These are phyloP conservation scores for Aspergillus sp. DNA, from an alignment of 2,329 filamentous ascomycete genomes.

Conservation along the genomic window DNA sequence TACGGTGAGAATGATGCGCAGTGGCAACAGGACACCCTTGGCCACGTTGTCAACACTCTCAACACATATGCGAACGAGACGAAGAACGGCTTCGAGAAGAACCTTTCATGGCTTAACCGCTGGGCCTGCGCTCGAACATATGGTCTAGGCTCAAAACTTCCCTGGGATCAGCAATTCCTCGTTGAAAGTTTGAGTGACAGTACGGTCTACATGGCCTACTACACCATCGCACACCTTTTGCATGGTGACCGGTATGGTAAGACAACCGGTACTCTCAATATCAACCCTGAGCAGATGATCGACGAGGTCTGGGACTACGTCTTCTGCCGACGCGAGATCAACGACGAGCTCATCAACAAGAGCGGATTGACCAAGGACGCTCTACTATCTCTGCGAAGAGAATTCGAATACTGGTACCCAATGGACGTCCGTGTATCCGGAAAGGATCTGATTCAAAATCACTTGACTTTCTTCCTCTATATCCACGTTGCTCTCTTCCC, in stretches of 20 bases:
- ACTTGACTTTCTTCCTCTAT: slow-evolving; percentile 94
- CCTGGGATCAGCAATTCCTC: slow-evolving; percentile 87
- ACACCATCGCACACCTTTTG: slow-evolving; percentile 62
- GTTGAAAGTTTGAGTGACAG: slow-evolving; percentile 91
- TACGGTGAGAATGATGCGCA: slow-evolving; percentile 80
- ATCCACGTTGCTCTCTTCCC: slow-evolving; percentile 88
- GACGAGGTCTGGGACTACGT: slow-evolving; percentile 97
- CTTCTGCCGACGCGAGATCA: slow-evolving; percentile 73
- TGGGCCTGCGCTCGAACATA: slow-evolving; percentile 94
- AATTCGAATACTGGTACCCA: slow-evolving; percentile 97
- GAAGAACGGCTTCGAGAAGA: slow-evolving; percentile 77
- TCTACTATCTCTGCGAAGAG: slow-evolving; percentile 77
- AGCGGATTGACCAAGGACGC: slow-evolving; percentile 72
- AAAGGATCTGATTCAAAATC: slow-evolving; percentile 91
- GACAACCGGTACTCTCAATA: slow-evolving; percentile 64
- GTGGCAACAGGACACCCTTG: slow-evolving; percentile 75
- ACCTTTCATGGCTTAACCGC: slow-evolving; percentile 87
- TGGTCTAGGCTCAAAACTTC: slow-evolving; percentile 88
- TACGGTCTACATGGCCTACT: slow-evolving; percentile 76
- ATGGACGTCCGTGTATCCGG: slow-evolving; percentile 84
- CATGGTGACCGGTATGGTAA: slow-evolving; percentile 86
- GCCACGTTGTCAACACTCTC: slow-evolving; percentile 69
- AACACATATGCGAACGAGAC: slow-evolving; percentile 80
- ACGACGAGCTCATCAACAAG: slow-evolving; percentile 62
- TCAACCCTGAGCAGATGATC: slow-evolving; percentile 82